phyloP scores from a whole-genome alignment of 495 filamentous ascomycete genomes.

The Ramalina intermedia region DNA sequence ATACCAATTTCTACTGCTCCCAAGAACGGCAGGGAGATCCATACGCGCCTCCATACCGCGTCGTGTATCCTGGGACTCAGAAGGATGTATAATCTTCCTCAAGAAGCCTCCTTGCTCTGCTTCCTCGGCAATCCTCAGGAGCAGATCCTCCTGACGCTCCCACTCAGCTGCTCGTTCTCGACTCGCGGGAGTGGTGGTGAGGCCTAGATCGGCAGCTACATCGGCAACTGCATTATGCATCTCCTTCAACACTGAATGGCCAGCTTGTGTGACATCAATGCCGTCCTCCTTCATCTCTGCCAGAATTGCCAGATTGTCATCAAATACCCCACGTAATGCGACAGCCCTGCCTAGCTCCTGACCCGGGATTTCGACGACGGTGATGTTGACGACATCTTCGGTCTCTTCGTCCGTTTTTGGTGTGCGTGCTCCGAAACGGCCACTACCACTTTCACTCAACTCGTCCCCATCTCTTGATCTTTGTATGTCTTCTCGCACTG shows the following conservation, averaged over 20 bases:
- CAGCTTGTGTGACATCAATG: constrained; percentile 50
- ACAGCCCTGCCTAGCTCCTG: constrained; percentile 70
- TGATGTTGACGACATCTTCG: constrained; percentile 77
- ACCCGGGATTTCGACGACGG: constrained; percentile 72
- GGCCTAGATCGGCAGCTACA: constrained; percentile 68
- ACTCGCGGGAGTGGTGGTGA: constrained; percentile 46
- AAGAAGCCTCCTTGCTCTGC: constrained; percentile 76
- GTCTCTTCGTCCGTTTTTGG: constrained; percentile 50
- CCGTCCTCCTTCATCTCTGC: constrained; percentile 95
- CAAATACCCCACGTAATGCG: constrained; percentile 77
- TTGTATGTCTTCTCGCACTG: constrained; percentile 62
- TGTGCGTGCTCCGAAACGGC: constrained; percentile 35
- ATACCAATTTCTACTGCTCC: constrained; percentile 86
- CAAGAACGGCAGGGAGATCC: constrained; percentile 52
- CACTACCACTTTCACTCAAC: constrained; percentile 42
- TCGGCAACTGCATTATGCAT: constrained; percentile 70
- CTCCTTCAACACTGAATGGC: constrained; percentile 67
- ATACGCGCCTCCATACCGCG: constrained; percentile 61
- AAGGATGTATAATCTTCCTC: constrained; percentile 67
- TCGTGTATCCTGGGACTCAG: constrained; percentile 57
- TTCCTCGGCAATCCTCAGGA: constrained; percentile 74
- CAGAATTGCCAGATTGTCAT: constrained; percentile 84
- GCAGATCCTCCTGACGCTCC: constrained; percentile 64
- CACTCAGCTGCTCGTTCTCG: constrained; percentile 63
- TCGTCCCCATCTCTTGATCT: constrained; percentile 44